Base-by-base conservation (phyloP, 2,329 filamentous ascomycete genomes). In the Lasiodiplodia hormozganensis region DNA sequence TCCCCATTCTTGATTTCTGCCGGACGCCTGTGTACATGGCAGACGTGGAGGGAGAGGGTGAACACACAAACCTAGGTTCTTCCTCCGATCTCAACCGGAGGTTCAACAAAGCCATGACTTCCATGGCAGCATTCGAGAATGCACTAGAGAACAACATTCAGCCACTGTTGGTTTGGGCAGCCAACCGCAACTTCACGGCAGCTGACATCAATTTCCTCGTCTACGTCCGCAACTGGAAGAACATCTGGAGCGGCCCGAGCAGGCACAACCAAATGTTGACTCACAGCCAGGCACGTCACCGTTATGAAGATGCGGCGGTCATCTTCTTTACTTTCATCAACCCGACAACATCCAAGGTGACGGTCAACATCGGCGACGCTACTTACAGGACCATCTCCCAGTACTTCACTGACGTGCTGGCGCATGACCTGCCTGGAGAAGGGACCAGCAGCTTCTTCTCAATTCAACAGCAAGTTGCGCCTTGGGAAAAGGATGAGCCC, bases 121-220 rank as follows among this genome's bases (percentile, higher is more conserved):
- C 86, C 54, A 89, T 90, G 85, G 82, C 83, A 52, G 87, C 88
- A 0, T 83, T 92, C 2, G 89, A 92, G 70, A 82, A 87, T 69
- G 86, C 88, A 4, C 81, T 92, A 0, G 80, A 84, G 66, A 82
- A 84, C 62, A 89, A 90, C 74, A 86, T 88, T 0, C 81, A 84
- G 4, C 86, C 87, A 0, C 82, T 92, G 0, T 87, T 89, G 68
- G 79, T 87, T 65, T 92, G 90, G 75, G 89, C 90, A 0, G 89
- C 89, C 0, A 81, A 87, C 0, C 84, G 85, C 43, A 90, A 92
- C 72, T 91, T 92, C 74, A 91, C 89, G 0, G 89, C 89, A 16
- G 90, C 92, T 76, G 92, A 92, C 74, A 89, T 92, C 71, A 85
- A 89, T 57, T 92, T 92, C 76, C 78, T 92, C 5, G 86, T 84